Evolutionary conservation across 1,139 yeast genomes (phyloP).

Genomic region (Geotrichum carabidarum): DNA sequence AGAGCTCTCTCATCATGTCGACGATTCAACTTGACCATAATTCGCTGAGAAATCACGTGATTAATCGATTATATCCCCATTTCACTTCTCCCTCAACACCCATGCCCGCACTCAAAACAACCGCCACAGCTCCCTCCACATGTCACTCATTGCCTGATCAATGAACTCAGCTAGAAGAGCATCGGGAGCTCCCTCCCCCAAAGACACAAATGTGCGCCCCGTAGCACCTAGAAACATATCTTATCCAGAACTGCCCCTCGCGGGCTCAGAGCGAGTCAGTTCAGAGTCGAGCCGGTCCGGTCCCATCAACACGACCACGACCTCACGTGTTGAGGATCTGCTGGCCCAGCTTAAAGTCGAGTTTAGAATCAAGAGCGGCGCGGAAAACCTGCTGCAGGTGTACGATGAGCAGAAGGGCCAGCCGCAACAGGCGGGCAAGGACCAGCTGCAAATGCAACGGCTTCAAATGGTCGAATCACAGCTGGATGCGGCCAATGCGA

Average conservation of each 20-base stretch:
- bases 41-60: background rate
- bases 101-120: too few species aligned
- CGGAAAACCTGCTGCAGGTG: constrained; percentile 40
- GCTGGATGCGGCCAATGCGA: constrained; percentile 39
- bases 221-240: constrained; percentile 12
- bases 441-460: constrained; percentile 20
- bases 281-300: constrained; percentile 16
- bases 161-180: constrained; percentile 8
- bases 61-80: too few species aligned
- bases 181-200: constrained; percentile 6
- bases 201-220: constrained; percentile 1
- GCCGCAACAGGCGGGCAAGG: constrained; percentile 1
- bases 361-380: constrained; percentile 40
- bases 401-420: constrained; percentile 22
- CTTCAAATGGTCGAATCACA: constrained; percentile 37
- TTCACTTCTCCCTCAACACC: too few species aligned
- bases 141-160: background rate
- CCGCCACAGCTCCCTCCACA: too few species aligned
- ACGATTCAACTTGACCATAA: too few species aligned
- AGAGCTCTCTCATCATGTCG: background rate
- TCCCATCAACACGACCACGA: constrained; percentile 5
- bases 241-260: constrained; percentile 14
- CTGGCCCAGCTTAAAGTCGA: constrained; percentile 39
- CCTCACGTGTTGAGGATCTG: constrained; percentile 30
- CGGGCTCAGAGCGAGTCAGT: constrained; percentile 11